A percentile compares a stretch with the other conserved stretches of the same genome.
These are phyloP conservation scores for Coprinopsis cinerea DNA, from an alignment of 768 basidiomycete species.

Conservation along the genomic window DNA sequence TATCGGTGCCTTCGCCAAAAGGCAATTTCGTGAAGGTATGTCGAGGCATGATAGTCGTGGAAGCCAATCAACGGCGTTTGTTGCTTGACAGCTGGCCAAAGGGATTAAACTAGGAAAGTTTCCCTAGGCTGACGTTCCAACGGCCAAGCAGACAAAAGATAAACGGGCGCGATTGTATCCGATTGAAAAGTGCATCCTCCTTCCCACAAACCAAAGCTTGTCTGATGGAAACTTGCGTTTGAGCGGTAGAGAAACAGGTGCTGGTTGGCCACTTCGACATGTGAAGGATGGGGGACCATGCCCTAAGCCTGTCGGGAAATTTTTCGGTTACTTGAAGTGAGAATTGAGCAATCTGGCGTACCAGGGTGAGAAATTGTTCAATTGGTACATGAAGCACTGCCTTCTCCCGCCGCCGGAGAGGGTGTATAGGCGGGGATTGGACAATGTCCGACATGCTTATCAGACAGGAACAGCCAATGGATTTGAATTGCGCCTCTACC, in stretches of 20 bases:
- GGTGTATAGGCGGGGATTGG: no score
- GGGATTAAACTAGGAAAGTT: neutral
- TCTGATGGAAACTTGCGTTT: no score
- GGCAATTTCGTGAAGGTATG: neutral
- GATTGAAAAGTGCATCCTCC: neutral
- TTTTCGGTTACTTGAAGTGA: no score
- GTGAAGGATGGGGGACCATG: no score
- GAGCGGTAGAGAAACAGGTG: no score
- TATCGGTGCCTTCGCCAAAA: neutral
- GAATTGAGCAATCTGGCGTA: neutral
- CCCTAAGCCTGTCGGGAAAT: no score
- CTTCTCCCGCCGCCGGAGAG: no score
- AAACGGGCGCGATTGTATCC: neutral
- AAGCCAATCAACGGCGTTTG: neutral
- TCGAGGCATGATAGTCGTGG: neutral
- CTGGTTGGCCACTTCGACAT: no score
- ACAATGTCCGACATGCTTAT: no score
- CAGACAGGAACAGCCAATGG: neutral
- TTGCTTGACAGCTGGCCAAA: neutral
- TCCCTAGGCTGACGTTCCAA: neutral
- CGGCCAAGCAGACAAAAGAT: neutral
- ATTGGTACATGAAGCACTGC: neutral
- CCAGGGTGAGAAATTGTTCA: neutral
- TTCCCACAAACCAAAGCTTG: no score
- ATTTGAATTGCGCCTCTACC: neutral